A percentile compares a stretch with the other conserved stretches of the same genome.
Evolutionary conservation across 2,329 filamentous ascomycete genomes (phyloP).

Genomic region (Ploettnerulaceae sp.): DNA sequence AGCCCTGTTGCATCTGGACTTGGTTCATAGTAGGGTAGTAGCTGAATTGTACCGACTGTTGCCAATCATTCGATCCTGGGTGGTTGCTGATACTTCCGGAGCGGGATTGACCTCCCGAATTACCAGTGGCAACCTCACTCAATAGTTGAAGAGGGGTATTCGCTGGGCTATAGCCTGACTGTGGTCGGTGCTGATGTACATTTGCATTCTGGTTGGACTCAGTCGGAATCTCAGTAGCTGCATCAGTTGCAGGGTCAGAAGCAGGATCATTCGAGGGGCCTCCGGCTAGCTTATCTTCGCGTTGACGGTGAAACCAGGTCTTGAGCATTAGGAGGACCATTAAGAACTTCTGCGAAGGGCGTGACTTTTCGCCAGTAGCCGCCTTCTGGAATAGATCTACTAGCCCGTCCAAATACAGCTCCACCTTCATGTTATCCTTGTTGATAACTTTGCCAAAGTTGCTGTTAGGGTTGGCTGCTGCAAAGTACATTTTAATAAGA

Average conservation of each 20-base stretch:
- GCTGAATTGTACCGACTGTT: slow-evolving; percentile 16
- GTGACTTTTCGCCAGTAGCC: slow-evolving; percentile 58
- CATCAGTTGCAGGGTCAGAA: not conserved
- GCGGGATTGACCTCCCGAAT: slow-evolving; percentile 28
- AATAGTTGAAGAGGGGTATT: slow-evolving; percentile 37
- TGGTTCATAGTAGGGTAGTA: slow-evolving; percentile 15
- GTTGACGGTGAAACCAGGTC: slow-evolving; percentile 47
- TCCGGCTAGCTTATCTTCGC: slow-evolving; percentile 24
- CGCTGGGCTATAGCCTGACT: slow-evolving; percentile 29
- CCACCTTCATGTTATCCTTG: slow-evolving; percentile 59
- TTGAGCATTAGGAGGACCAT: slow-evolving; percentile 66
- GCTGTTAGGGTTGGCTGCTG: slow-evolving; percentile 56
- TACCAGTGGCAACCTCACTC: slow-evolving; percentile 39
- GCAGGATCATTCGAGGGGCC: not conserved
- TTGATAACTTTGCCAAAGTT: slow-evolving; percentile 67
- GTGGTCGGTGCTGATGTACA: slow-evolving; percentile 19
- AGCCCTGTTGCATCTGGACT: slow-evolving; percentile 14
- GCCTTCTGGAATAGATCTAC: slow-evolving; percentile 62
- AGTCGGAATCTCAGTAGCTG: slow-evolving; percentile 2
- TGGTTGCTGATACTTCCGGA: slow-evolving; percentile 24
- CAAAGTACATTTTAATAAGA: slow-evolving; percentile 56
- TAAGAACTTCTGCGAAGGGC: slow-evolving; percentile 65
- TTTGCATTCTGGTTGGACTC: not conserved
- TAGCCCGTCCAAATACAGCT: slow-evolving; percentile 64
- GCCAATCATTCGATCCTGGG: slow-evolving; percentile 21